Conservation (phyloP, 208 protist species). For the Leishmania tropica region DNA sequence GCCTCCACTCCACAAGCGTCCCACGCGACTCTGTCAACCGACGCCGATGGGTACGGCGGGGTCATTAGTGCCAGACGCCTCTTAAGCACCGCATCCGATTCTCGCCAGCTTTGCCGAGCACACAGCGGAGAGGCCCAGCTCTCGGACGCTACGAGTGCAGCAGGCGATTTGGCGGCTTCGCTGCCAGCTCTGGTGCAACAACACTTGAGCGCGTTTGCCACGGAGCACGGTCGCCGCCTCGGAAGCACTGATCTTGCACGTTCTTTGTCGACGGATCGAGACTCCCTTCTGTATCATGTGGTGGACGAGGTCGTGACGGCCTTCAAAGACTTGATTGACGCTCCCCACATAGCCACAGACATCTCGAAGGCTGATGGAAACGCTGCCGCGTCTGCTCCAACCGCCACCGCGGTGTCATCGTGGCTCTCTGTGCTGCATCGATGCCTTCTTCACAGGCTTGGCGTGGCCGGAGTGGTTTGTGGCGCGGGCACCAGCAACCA, state of each 20-base stretch:
- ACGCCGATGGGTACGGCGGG: background rate
- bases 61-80: background rate
- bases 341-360: too few species aligned
- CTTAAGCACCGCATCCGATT: background rate
- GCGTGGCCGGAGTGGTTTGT: background rate
- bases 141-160: background rate
- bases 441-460: background rate
- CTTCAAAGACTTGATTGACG: background rate
- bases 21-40: background rate
- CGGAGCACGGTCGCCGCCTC: constrained; percentile 1
- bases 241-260: background rate
- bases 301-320: constrained; percentile 3
- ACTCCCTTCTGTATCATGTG: constrained; percentile 2
- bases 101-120: background rate
- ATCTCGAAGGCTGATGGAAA: background rate
- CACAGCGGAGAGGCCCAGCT: background rate
- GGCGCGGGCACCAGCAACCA: background rate
- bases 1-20: background rate
- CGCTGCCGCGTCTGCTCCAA: background rate
- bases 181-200: background rate
- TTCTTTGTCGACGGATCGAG: background rate
- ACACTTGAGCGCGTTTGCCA: constrained; percentile 1
- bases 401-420: background rate
- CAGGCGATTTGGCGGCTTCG: background rate
- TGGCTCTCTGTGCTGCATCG: constrained; percentile 7